Conservation (phyloP, 2,329 filamentous ascomycete genomes). For the Aspergillus versicolor region DNA sequence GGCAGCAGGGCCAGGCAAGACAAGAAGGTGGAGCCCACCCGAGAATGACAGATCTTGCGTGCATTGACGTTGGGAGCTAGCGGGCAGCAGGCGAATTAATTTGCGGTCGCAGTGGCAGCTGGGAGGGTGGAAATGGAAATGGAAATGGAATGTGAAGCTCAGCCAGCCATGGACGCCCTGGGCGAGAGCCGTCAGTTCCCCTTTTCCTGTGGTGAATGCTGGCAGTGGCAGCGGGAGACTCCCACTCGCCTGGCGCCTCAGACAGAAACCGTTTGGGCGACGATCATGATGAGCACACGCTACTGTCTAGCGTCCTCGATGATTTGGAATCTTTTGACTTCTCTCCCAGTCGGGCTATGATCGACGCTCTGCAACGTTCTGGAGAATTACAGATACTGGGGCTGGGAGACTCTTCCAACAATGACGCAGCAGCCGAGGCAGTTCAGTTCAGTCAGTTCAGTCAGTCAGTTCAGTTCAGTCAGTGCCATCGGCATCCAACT, state of each 20-base stretch:
- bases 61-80: conserved; percentile 11
- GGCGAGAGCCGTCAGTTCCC: neutral
- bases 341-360: conserved; percentile 16
- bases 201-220: neutral
- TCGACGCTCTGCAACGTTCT: conserved; percentile 10
- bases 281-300: conserved; percentile 21
- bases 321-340: conserved; percentile 26
- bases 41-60: conserved; percentile 18
- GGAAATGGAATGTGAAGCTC: neutral
- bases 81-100: too few species aligned
- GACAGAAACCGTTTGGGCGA: conserved; percentile 20
- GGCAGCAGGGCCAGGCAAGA: neutral
- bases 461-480: too few species aligned
- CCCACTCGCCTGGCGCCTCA: conserved; percentile 10
- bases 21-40: neutral
- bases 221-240: neutral
- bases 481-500: neutral
- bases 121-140: too few species aligned
- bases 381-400: too few species aligned
- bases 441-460: too few species aligned
- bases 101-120: neutral
- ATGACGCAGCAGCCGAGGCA: conserved; percentile 2
- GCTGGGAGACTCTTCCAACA: too few species aligned
- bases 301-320: conserved; percentile 13
- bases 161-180: conserved; percentile 6